Evolutionary conservation across 2,329 filamentous ascomycete genomes (phyloP), one percentile per base, ranked within the genome.

Genomic region (Chaetomiaceae sp.): DNA sequence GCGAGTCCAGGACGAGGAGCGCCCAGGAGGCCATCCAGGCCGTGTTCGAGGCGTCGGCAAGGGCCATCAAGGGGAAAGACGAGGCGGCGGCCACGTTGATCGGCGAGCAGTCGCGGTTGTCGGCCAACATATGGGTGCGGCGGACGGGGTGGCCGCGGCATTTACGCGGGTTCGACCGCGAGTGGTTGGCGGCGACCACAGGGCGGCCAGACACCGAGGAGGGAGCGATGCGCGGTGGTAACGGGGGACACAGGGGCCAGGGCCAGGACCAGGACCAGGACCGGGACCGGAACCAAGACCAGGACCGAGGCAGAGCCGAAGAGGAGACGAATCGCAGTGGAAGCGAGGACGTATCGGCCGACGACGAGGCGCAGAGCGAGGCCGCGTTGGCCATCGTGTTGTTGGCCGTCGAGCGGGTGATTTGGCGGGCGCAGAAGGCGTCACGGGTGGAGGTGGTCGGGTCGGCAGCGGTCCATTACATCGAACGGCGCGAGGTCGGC

Each of bases 381-480:
- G 47, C 34, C 14, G 25, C 37, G 25, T 49, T 49, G 15, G 47
- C 47, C 23, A 27, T 20, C 14, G 37, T 27, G 23, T 19, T 49
- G 23, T 49, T 49, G 25, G 47, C 47, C 15, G 36, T 49, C 7
- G 47, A 49, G 36, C 15, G 47, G 36, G 47, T 49, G 5, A 19
- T 49, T 49, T 49, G 37, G 47, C 37, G 37, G 36, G 47, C 37
- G 34, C 11, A 49, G 47, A 37, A 38, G 20, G 19, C 25, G 17
- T 49, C 47, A n/a, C 37, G 20, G 36, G 47, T 27, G 17, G n/a
- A 31, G 5, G 34, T 48, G 23, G 46, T 48, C 27, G 25, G 42
- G 37, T 42, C 47, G 37, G 47, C 47, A 38, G 47, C 47, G 25
- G 39, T 50, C 25, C 34, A 50, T 50, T 50, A 34, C 31, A 50